These are phyloP conservation scores for Sugiyamaella sp. DNA, from an alignment of 1,139 yeast species.

Conservation along the genomic window DNA sequence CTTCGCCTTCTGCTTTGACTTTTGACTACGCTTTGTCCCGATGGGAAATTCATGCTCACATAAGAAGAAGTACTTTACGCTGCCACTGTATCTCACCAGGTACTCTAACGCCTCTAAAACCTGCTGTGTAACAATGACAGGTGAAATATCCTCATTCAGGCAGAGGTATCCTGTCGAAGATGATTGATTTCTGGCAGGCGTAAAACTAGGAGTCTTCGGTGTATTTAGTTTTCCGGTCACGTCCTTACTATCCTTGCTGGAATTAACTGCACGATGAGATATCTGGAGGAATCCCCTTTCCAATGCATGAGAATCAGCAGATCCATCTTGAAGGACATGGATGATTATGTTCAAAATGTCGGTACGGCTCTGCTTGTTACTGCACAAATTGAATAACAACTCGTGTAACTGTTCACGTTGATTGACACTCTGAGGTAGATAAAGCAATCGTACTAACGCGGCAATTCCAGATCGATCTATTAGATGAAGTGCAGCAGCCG, in stretches of 20 bases:
- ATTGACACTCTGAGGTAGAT: constrained; percentile 69
- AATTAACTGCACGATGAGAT: constrained; percentile 37
- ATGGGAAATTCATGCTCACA: constrained; percentile 76
- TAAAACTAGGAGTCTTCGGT: constrained; percentile 34
- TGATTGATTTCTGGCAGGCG: constrained; percentile 28
- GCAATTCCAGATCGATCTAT: constrained; percentile 79
- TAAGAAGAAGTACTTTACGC: constrained; percentile 73
- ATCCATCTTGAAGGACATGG: constrained; percentile 74
- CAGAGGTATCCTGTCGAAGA: constrained; percentile 40
- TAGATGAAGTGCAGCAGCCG: constrained; percentile 51
- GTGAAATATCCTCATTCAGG: constrained; percentile 60
- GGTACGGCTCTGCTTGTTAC: constrained; percentile 74
- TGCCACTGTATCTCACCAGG: constrained; percentile 68
- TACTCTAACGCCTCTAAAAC: constrained; percentile 74
- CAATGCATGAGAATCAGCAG: constrained; percentile 59
- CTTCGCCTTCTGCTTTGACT: constrained; percentile 33
- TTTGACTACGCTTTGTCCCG: constrained; percentile 49
- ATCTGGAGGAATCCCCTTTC: constrained; percentile 68
- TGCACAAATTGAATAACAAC: constrained; percentile 67
- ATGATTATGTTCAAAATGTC: constrained; percentile 75
- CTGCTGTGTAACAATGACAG: constrained; percentile 74
- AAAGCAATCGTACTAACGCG: constrained; percentile 68
- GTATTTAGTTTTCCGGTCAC: constrained; percentile 27
- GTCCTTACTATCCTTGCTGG: constrained; percentile 21
- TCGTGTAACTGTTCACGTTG: constrained; percentile 70